Conservation (phyloP, 129 eudicot genomes). For the Ambrosia artemisiifolia region DNA sequence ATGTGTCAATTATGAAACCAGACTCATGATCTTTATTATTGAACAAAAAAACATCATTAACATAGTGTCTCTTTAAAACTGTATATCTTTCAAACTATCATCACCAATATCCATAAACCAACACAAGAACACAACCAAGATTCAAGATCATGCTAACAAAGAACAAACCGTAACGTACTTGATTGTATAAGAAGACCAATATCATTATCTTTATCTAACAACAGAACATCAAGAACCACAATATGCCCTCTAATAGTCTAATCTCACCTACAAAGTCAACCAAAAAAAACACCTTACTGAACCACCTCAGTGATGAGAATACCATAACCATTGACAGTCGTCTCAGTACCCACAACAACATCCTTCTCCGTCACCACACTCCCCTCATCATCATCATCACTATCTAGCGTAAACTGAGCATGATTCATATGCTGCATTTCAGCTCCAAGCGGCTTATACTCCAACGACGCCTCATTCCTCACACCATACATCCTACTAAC, state of each 20-base stretch:
- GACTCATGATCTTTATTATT: background rate
- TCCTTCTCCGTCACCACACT: constrained; percentile 38
- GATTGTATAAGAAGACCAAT: background rate
- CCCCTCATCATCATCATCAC: constrained; percentile 64
- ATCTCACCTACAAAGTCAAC: constrained; percentile 13
- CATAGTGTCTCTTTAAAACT: too few species aligned
- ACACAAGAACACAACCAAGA: constrained; percentile 10
- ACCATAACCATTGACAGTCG: constrained; percentile 60
- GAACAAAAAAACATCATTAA: constrained; percentile 1
- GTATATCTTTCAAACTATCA: constrained; percentile 2
- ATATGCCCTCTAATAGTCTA: background rate
- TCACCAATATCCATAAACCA: too few species aligned
- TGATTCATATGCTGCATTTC: constrained; percentile 46
- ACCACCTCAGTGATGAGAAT: constrained; percentile 53
- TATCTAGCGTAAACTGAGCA: constrained; percentile 67
- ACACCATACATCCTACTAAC: constrained; percentile 53
- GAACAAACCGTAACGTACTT: background rate
- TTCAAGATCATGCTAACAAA: constrained; percentile 1
- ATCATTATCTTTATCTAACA: background rate
- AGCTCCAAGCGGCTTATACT: constrained; percentile 71
- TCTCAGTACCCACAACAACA: constrained; percentile 28
- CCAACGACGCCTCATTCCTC: constrained; percentile 27
- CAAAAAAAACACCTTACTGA: background rate
- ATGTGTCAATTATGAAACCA: background rate
- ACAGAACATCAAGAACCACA: constrained; percentile 17